Conservation (phyloP, 2,329 filamentous ascomycete genomes). For the Neofusicoccum sp. region DNA sequence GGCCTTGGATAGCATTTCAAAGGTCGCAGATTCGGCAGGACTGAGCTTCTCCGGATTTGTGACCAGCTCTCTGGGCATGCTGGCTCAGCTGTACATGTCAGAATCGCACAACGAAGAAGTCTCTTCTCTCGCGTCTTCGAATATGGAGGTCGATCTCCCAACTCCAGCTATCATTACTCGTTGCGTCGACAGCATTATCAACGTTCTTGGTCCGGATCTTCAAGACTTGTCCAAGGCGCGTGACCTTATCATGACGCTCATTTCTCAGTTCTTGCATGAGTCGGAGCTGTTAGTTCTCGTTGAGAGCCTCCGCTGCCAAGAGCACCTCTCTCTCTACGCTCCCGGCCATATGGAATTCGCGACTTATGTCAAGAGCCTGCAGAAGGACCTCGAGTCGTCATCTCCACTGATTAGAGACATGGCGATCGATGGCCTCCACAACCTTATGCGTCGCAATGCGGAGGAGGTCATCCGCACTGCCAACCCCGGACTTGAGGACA, state of each 20-base stretch:
- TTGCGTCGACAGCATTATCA: constrained; percentile 93
- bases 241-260: constrained; percentile 85
- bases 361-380: constrained; percentile 80
- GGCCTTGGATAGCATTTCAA: constrained; percentile 85
- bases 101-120: constrained; percentile 91
- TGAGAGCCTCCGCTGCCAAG: constrained; percentile 79
- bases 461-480: constrained; percentile 78
- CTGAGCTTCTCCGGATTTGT: constrained; percentile 91
- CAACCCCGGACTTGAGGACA: constrained; percentile 79
- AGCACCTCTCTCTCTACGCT: constrained; percentile 90
- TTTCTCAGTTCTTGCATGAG: constrained; percentile 80
- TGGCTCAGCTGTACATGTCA: constrained; percentile 87
- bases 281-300: constrained; percentile 70
- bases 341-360: constrained; percentile 82
- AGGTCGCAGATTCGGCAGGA: constrained; percentile 88
- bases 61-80: constrained; percentile 86
- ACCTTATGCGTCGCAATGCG: constrained; percentile 91
- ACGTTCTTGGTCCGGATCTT: constrained; percentile 91
- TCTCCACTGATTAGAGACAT: constrained; percentile 72
- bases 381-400: constrained; percentile 73
- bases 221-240: constrained; percentile 91
- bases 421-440: constrained; percentile 86
- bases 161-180: constrained; percentile 82
- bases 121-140: constrained; percentile 78
- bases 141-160: constrained; percentile 82